Evolutionary conservation across 345 rosid genomes (phyloP).

Genomic region (Salix arbutifolia): DNA sequence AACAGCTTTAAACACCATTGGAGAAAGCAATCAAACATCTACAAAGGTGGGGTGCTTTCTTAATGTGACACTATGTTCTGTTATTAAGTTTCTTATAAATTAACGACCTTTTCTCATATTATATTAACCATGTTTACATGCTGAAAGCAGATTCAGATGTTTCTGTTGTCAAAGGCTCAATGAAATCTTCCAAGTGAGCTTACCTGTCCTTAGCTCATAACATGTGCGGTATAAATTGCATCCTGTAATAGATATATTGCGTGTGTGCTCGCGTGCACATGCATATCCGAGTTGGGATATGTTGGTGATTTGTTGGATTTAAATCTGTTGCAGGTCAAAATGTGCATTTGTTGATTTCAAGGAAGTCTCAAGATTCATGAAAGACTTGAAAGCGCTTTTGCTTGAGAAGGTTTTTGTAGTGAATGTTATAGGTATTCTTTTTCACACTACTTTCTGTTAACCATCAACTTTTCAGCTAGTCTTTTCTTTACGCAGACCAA

Average conservation of each 20-base stretch:
- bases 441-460: background rate
- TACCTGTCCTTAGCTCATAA: conserved; percentile 8
- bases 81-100: background rate
- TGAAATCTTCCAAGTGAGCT: conserved; percentile 32
- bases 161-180: conserved; percentile 27
- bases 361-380: conserved; percentile 50
- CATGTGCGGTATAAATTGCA: background rate
- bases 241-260: background rate
- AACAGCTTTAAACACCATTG: too few relatives aligned
- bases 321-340: conserved; percentile 32
- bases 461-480: background rate
- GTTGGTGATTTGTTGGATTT: background rate
- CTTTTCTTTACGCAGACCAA: background rate
- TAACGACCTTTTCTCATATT: background rate
- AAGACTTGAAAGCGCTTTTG: conserved; percentile 63
- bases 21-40: too few relatives aligned
- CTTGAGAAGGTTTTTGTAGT: conserved; percentile 59
- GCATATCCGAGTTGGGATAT: background rate
- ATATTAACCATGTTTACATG: background rate
- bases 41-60: background rate
- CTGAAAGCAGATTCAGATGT: conserved; percentile 31
- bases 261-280: too few relatives aligned
- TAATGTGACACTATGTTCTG: background rate
- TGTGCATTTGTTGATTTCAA: conserved; percentile 19
- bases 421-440: conserved; percentile 63